phyloP scores from a whole-genome alignment of 2,329 filamentous ascomycete genomes.

The Tolypocladium album region DNA sequence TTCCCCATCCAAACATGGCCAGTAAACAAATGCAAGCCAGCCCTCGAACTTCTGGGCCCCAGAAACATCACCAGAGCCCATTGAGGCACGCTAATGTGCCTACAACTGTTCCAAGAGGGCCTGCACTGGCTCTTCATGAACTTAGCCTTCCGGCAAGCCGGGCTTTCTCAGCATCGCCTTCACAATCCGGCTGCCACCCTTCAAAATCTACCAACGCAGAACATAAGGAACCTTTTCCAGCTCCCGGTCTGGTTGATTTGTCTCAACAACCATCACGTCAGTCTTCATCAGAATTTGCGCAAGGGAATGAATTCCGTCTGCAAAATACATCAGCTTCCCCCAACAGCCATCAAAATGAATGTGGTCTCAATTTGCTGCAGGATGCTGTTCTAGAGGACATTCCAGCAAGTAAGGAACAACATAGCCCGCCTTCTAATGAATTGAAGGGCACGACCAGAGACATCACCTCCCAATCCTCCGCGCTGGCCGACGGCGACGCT shows the following conservation, averaged over 20 bases:
- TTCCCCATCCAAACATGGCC: background rate
- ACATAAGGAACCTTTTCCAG: background rate
- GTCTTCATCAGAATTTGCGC: background rate
- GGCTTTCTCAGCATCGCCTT: background rate
- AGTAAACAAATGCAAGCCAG: background rate
- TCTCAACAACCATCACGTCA: background rate
- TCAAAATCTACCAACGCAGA: background rate
- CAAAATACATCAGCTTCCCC: background rate
- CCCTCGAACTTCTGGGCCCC: background rate
- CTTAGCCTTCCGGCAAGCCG: background rate
- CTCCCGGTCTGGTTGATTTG: background rate
- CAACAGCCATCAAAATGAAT: background rate
- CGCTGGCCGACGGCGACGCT: background rate
- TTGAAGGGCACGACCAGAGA: background rate
- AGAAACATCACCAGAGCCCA: background rate
- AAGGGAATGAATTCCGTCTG: background rate
- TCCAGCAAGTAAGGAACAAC: background rate
- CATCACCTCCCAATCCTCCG: background rate
- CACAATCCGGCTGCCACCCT: background rate
- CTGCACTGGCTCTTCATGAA: constrained; percentile 1
- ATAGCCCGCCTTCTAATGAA: background rate
- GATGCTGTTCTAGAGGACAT: background rate
- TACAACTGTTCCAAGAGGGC: background rate
- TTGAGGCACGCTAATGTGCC: background rate
- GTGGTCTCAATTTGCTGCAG: background rate